Evolutionary conservation across 1,139 yeast species (phyloP), one percentile per base, ranked within the genome.

Genomic region (Candida sp.): DNA sequence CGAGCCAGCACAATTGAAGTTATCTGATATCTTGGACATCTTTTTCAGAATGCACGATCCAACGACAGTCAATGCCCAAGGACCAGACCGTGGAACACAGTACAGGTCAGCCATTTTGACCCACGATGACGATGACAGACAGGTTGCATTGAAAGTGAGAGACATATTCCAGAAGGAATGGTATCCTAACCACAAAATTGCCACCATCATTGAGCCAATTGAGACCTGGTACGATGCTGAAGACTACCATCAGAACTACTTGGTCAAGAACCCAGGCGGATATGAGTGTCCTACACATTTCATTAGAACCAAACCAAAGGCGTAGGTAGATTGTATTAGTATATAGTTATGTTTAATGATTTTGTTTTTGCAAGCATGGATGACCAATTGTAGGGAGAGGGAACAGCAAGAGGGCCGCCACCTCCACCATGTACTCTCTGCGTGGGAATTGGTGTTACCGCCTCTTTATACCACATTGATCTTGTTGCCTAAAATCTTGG

Each of bases 41-140:
- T 94, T 93, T 72, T 93, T 91, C 77, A 79, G 89, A 63, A 91
- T 91, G 71, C 99, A 94, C 67, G 98, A 94, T 68, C 81, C 81
- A 23, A 77, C 81, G 37, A 75, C 80, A n/a, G 62, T 70, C 49
- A 73, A 77, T 63, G 65, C 83, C 1, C 97, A 92, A 68, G 97
- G 97, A 5, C 90, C 90, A 12, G 97, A 91, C 63, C 62, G 65
- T 9, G 97, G 98, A 7, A 81, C 92, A 1, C 97, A 92, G 66
- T 92, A 92, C 70, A 80, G 97, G 61, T 85, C 93, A 30, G 96
- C 85, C 3, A 77, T 92, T 12, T 88, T 85, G 72, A 76, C 86
- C 5, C 87, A 85, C 59, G 65, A 70, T 44, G 81, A 77, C 1
- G 85, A 79, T 42, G 62, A 72, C 67, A 51, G 68, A 62, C 50